A percentile compares a stretch with the other conserved stretches of the same genome.
phyloP scores from a whole-genome alignment of 441 rosid species.

The Jatropha multifida region DNA sequence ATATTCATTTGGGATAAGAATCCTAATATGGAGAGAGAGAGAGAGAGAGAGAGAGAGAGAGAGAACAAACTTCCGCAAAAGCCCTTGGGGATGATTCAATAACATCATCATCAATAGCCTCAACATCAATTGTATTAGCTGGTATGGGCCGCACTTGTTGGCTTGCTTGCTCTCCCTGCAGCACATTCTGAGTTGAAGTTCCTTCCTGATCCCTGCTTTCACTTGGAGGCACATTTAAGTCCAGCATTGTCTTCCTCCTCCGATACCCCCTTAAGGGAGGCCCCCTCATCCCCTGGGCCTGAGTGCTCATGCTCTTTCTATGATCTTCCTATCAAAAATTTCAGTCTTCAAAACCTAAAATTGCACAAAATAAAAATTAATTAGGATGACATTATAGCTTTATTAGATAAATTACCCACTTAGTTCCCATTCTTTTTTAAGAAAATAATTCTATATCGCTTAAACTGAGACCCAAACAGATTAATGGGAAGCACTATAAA shows the following conservation, averaged over 20 bases:
- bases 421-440: background rate
- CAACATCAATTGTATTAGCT: slow-evolving; percentile 60
- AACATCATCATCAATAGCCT: slow-evolving; percentile 83
- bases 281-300: slow-evolving; percentile 37
- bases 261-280: slow-evolving; percentile 48
- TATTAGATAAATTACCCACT: background rate
- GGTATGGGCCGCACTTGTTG: slow-evolving; percentile 33
- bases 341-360: slow-evolving; percentile 9
- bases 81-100: slow-evolving; percentile 75
- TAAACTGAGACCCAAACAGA: background rate
- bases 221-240: slow-evolving; percentile 58
- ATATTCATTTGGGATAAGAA: background rate
- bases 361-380: background rate
- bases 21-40: background rate
- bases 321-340: slow-evolving; percentile 12
- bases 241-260: slow-evolving; percentile 57
- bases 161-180: slow-evolving; percentile 30
- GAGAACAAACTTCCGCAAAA: slow-evolving; percentile 63
- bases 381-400: background rate
- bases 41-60: slow-evolving; percentile 5
- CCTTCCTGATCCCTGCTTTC: slow-evolving; percentile 62
- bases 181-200: slow-evolving; percentile 39
- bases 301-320: slow-evolving; percentile 47
- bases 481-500: no score
- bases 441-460: background rate